Percentiles rank a stretch among this genome's conserved stretches.
Conservation (phyloP, 768 basidiomycete genomes). For the Xerocomellus dryophilus region DNA sequence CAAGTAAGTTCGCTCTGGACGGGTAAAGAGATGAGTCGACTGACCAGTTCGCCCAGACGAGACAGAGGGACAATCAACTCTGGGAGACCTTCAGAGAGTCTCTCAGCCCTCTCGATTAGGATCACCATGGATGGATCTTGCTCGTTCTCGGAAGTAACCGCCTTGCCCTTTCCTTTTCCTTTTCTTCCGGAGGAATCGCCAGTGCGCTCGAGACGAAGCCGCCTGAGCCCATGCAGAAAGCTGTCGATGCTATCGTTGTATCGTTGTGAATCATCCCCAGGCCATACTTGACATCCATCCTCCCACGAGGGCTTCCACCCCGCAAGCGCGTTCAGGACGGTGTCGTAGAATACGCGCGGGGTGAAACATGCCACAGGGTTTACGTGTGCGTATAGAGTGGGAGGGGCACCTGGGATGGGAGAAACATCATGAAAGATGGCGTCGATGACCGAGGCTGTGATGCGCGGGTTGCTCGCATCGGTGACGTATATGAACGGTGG, state of each 20-base stretch:
- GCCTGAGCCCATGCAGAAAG: constrained; percentile 64
- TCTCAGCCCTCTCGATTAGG: constrained; percentile 65
- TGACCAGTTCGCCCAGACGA: constrained; percentile 67
- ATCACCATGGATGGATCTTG: constrained; percentile 46
- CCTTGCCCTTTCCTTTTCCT: constrained; percentile 34
- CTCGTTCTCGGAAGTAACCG: constrained; percentile 9
- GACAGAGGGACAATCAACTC: constrained; percentile 69
- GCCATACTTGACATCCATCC: constrained; percentile 61
- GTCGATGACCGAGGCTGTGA: constrained; percentile 40
- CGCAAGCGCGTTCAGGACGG: constrained; percentile 58
- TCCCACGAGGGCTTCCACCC: constrained; percentile 57
- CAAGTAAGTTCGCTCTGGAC: not conserved
- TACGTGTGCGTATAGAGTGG: constrained; percentile 43
- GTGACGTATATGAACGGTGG: constrained; percentile 70
- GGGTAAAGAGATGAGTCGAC: constrained; percentile 19
- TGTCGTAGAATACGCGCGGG: constrained; percentile 62
- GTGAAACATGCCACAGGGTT: constrained; percentile 62
- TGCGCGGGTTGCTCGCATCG: constrained; percentile 49
- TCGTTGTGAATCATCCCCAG: constrained; percentile 35
- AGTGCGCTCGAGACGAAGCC: constrained; percentile 29
- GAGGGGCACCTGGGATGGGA: constrained; percentile 14
- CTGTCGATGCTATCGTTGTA: constrained; percentile 67
- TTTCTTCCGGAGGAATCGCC: constrained; percentile 16
- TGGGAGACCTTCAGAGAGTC: constrained; percentile 57
- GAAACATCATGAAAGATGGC: constrained; percentile 12